Evolutionary conservation across 306 rosid species (phyloP).

Genomic region (Senna siamea): DNA sequence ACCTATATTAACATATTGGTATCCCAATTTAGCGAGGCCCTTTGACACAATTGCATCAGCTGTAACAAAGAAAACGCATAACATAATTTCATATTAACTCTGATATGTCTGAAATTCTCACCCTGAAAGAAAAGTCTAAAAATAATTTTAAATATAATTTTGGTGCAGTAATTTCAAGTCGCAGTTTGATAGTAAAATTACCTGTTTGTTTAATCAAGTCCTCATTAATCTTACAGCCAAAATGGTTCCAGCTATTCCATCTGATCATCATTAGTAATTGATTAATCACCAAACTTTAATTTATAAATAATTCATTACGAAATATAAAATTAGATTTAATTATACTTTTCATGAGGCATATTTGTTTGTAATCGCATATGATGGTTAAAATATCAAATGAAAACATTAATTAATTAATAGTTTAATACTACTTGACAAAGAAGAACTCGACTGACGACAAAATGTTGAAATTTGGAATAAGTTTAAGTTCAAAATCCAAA

Average conservation of each 20-base stretch:
- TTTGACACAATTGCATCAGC: conserved; percentile 85
- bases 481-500: too few species aligned
- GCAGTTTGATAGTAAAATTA: conserved; percentile 22
- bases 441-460: too few species aligned
- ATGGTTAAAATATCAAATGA: too few species aligned
- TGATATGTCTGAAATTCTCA: not conserved
- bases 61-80: conserved; percentile 38
- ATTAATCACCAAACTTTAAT: conserved; percentile 1
- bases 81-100: not conserved
- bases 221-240: conserved; percentile 61
- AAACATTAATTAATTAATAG: too few species aligned
- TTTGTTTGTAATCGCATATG: too few species aligned
- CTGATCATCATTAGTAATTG: conserved; percentile 35
- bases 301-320: conserved; percentile 1
- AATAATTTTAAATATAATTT: not conserved
- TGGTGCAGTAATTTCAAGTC: not conserved
- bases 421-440: too few species aligned
- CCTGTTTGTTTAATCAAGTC: conserved; percentile 69
- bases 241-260: conserved; percentile 88
- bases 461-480: too few species aligned
- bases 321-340: not conserved
- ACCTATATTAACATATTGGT: conserved; percentile 74
- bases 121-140: not conserved
- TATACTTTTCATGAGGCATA: too few species aligned
- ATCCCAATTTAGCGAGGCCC: conserved; percentile 73